These are phyloP conservation scores for Teunomyces gatunensis DNA, from an alignment of 805 yeast genomes.

Conservation along the genomic window DNA sequence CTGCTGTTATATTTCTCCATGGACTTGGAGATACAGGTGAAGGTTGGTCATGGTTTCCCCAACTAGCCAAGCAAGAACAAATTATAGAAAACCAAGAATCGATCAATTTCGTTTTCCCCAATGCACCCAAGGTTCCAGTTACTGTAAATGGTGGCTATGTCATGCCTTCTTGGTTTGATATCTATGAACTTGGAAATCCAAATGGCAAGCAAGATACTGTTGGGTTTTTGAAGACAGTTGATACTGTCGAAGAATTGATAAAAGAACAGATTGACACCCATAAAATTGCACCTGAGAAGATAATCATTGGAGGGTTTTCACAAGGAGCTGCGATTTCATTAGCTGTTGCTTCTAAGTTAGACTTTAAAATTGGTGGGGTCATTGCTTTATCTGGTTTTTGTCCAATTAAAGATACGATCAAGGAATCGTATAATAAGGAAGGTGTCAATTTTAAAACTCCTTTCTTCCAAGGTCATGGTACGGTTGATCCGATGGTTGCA, in stretches of 20 bases:
- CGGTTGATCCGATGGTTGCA: constrained; percentile 63
- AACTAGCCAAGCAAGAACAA: constrained; percentile 46
- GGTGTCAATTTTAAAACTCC: constrained; percentile 61
- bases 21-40: constrained; percentile 90
- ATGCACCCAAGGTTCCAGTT: constrained; percentile 75
- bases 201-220: constrained; percentile 47
- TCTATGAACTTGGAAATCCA: constrained; percentile 52
- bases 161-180: constrained; percentile 90
- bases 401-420: constrained; percentile 28
- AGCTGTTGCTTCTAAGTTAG: constrained; percentile 53
- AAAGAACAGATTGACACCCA: constrained; percentile 48
- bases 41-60: constrained; percentile 86
- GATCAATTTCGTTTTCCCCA: constrained; percentile 79
- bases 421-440: constrained; percentile 16
- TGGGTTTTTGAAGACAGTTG: constrained; percentile 54
- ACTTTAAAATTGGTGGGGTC: constrained; percentile 73
- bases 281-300: constrained; percentile 60
- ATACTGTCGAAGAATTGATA: constrained; percentile 44
- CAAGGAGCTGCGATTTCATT: constrained; percentile 88
- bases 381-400: constrained; percentile 76
- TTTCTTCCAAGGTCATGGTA: constrained; percentile 87
- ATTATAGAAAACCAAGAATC: constrained; percentile 47
- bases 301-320: constrained; percentile 92
- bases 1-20: constrained; percentile 75
- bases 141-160: constrained; percentile 61